phyloP scores from a whole-genome alignment of 163 green algal species.

The Chlamydomonas reinhardtii region DNA sequence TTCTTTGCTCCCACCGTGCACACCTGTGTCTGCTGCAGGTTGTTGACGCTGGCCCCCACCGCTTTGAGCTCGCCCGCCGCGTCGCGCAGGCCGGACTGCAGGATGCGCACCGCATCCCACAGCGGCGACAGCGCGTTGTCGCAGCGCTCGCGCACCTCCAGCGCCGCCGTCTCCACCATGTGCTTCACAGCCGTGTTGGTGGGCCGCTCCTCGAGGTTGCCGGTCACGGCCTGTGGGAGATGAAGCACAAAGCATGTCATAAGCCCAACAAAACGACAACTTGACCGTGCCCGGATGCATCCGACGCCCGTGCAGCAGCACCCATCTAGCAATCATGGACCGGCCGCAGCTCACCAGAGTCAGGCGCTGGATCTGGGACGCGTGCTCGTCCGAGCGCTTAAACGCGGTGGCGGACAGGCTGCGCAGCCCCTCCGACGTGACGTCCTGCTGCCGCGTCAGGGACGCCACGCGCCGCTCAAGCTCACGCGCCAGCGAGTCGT shows the following conservation, averaged over 20 bases:
- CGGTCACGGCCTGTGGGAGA: constrained; percentile 44
- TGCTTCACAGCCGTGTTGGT: constrained; percentile 52
- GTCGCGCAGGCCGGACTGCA: constrained; percentile 54
- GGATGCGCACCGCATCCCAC: constrained; percentile 55
- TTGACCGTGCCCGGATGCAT: too few species aligned
- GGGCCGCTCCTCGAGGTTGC: constrained; percentile 60
- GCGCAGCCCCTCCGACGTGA: constrained; percentile 45
- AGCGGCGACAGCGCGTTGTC: constrained; percentile 50
- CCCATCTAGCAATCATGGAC: neutral
- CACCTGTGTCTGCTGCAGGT: constrained; percentile 47
- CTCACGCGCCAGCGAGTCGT: constrained; percentile 38
- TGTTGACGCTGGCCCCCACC: neutral
- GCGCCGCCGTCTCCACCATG: constrained; percentile 41
- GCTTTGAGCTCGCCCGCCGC: constrained; percentile 33
- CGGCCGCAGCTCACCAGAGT: constrained; percentile 48
- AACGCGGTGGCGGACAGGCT: constrained; percentile 49
- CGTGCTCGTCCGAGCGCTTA: constrained; percentile 63
- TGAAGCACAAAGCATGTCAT: neutral
- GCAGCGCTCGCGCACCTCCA: constrained; percentile 53
- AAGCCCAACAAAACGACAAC: neutral
- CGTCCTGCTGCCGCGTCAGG: constrained; percentile 35
- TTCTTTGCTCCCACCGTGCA: too few species aligned
- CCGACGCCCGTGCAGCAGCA: too few species aligned
- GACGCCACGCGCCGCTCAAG: constrained; percentile 48
- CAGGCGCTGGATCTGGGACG: constrained; percentile 57